A percentile compares a stretch with the other conserved stretches of the same genome.
Evolutionary conservation across 257 asterid genomes (phyloP).

Genomic region (Petunia secreta): DNA sequence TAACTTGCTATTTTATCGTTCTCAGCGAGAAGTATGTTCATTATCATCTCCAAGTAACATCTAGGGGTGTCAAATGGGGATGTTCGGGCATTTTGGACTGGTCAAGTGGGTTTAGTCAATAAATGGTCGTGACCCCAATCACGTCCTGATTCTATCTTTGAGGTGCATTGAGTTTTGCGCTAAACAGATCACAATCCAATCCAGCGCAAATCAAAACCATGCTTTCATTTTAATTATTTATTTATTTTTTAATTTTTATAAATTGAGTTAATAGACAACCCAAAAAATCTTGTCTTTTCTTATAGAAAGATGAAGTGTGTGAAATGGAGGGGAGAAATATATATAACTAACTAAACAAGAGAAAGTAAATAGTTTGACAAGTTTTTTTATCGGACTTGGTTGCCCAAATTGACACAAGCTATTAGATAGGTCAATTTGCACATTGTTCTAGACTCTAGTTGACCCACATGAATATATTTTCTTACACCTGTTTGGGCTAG

Average conservation of each 20-base stretch:
- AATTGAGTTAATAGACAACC: neutral
- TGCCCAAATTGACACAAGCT: slow-evolving; percentile 2
- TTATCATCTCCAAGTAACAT: neutral
- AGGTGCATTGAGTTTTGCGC: neutral
- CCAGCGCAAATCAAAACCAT: neutral
- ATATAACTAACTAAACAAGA: neutral
- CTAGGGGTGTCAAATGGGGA: slow-evolving; percentile 13
- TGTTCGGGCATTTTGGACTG: neutral
- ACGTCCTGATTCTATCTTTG: neutral
- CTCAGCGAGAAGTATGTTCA: neutral
- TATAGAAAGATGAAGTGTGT: neutral
- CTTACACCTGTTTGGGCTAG: neutral
- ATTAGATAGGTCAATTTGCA: neutral
- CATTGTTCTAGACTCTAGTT: neutral
- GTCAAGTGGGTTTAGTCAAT: neutral
- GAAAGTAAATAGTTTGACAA: neutral
- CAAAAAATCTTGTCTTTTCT: neutral
- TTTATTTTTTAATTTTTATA: neutral
- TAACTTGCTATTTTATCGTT: neutral
- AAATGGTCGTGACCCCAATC: neutral
- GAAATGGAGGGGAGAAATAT: neutral
- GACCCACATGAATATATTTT: slow-evolving; percentile 5
- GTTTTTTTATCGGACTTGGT: slow-evolving; percentile 3
- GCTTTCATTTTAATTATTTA: neutral
- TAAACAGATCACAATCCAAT: neutral